Evolutionary conservation across 441 rosid genomes (phyloP), one percentile per base, ranked within the genome.

Genomic region (Syzygium syzygioides): DNA sequence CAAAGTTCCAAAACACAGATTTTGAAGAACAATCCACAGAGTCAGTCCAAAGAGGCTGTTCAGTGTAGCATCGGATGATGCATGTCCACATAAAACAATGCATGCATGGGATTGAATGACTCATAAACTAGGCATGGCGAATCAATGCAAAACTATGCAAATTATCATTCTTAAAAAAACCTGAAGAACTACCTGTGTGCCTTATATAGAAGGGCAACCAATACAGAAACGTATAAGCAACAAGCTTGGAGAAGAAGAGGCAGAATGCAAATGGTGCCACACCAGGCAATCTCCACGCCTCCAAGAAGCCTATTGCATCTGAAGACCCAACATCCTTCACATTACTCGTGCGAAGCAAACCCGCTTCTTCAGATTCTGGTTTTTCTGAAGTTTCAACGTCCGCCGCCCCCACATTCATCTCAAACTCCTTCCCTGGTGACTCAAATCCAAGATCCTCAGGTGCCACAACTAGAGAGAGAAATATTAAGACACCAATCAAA

Each of bases 141-240:
- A 68, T 87, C 26, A 32, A 87, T 52, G 34, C 84, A 45, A 45
- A 13, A 14, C 23, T 66, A 53, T 34, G 64, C 19, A 87, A 41
- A 14, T 25, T n/a, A 26, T 59, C 79, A 56, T 37, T 87, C 25
- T 41, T 76, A 56, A 87, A 37, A 37, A 45, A 79, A 12, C 9
- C 25, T 52, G 23, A 5, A 87, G 55, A 50, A 87, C 10, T 93
- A 97, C 99, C 96, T 93, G 98, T 95, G 93, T 97, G 97, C 92
- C 99, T 93, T 84, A 96, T 90, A 94, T 96, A 97, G 94, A 95
- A 96, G 62, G 99, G 98, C 92, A 97, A 90, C 99, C 98, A 97
- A 87, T 97, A 97, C 26, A 97, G 91, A 90, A 97, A 97, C 2
- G 98, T 97, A 93, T 97, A 97, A 30, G 98, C 99, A 37, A 97